Evolutionary conservation across 345 rosid species (phyloP).

Genomic region (Brassica carinata): DNA sequence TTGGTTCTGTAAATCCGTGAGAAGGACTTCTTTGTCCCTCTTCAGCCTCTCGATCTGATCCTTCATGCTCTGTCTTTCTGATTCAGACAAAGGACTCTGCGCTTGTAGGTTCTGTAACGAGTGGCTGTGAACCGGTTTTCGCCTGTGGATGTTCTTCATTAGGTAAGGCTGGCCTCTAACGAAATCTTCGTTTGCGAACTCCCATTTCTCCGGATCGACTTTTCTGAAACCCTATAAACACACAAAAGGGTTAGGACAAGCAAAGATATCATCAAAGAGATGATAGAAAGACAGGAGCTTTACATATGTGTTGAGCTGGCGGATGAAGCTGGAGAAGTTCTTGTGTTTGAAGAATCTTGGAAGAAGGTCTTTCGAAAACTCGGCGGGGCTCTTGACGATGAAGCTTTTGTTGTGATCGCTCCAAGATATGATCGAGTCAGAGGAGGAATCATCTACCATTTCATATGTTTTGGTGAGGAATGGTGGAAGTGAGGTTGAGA

Average conservation of each 20-base stretch:
- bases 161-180: constrained; percentile 69
- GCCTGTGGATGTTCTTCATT: constrained; percentile 85
- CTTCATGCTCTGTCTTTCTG: constrained; percentile 65
- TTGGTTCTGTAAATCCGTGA: constrained; percentile 54
- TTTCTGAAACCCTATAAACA: constrained; percentile 76
- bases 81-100: constrained; percentile 61
- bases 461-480: constrained; percentile 83
- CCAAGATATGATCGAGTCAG: constrained; percentile 83
- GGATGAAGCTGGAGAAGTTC: constrained; percentile 93
- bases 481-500: constrained; percentile 80
- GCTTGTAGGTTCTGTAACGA: constrained; percentile 61
- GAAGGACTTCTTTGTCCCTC: constrained; percentile 59
- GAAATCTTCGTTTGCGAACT: constrained; percentile 87
- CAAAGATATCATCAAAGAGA: neutral
- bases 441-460: constrained; percentile 83
- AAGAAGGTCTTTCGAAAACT: constrained; percentile 72
- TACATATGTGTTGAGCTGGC: constrained; percentile 97
- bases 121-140: constrained; percentile 94
- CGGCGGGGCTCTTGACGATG: constrained; percentile 74
- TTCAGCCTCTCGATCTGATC: constrained; percentile 64
- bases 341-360: constrained; percentile 90
- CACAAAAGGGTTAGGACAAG: neutral
- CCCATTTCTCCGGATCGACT: constrained; percentile 88
- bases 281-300: constrained; percentile 11
- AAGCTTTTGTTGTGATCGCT: constrained; percentile 67